Evolutionary conservation across 2,329 filamentous ascomycete species (phyloP).

Genomic region (Parastagonospora nodorum): DNA sequence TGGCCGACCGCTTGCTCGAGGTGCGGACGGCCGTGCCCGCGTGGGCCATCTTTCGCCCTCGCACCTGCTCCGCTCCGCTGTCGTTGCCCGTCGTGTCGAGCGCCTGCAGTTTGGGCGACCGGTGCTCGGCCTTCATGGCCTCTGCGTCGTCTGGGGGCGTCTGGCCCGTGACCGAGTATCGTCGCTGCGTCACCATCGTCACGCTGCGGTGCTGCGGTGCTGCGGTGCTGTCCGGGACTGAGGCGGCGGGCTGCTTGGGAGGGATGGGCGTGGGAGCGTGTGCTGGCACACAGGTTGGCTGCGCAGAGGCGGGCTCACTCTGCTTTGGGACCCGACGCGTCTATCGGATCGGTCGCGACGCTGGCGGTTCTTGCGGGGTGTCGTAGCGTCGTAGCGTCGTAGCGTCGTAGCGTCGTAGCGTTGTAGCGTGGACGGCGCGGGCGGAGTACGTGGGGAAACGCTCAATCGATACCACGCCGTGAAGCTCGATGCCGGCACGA

Average conservation of each 20-base stretch:
- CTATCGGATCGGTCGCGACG: neutral
- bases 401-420: no score
- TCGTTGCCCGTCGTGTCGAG: slow-evolving; percentile 38
- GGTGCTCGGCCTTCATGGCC: slow-evolving; percentile 31
- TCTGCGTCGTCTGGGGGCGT: slow-evolving; percentile 42
- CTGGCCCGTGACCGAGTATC: slow-evolving; percentile 46
- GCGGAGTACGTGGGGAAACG: slow-evolving; percentile 9
- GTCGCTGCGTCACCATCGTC: slow-evolving; percentile 39
- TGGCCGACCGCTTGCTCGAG: slow-evolving; percentile 44
- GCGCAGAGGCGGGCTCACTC: slow-evolving; percentile 8
- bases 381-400: no score
- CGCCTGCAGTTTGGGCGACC: slow-evolving; percentile 43
- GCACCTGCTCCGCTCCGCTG: slow-evolving; percentile 18
- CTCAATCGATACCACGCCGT: neutral
- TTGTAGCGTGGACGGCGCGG: slow-evolving; percentile 17
- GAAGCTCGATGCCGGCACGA: slow-evolving; percentile 4
- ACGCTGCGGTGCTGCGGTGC: neutral
- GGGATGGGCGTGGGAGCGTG: slow-evolving; percentile 1
- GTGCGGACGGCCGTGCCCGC: slow-evolving; percentile 30
- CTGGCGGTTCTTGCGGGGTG: slow-evolving; percentile 32
- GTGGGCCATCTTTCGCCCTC: slow-evolving; percentile 37
- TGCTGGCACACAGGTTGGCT: slow-evolving; percentile 25
- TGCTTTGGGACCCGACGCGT: slow-evolving; percentile 21
- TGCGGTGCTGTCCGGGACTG: neutral
- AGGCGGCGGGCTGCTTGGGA: no score